Base-by-base conservation (phyloP, 2,329 filamentous ascomycete genomes). In the Dendrostoma leiphaemia region DNA sequence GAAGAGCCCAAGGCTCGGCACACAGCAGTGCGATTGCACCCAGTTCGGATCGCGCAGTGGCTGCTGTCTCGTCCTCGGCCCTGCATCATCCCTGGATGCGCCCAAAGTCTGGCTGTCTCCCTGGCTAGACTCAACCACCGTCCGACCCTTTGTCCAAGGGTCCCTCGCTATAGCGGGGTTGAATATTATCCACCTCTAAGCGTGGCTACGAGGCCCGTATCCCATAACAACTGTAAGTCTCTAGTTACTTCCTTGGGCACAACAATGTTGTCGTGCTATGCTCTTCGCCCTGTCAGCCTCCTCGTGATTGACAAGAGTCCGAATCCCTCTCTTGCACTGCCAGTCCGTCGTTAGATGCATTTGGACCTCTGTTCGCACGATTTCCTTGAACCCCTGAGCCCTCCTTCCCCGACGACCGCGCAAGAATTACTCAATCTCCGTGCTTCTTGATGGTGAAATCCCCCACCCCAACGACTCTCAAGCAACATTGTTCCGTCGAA, bases 391-490 rank as follows among this genome's bases (percentile, higher is more conserved):
- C 6, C 9, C n/a, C 52, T 41, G 13, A 19, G 15, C 37, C 32
- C 28, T 40, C 26, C 28, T 5, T 13, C 17, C 13, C 23, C 9
- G 38, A 17, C 40, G 31, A 46, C 19, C 48, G 29, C 31, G 24
- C 48, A 51, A 34, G 13, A 37, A 10, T 15, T 28, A 15, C 7
- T 28, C 29, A 24, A 5, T 17, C 17, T 49, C 10, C 24, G n/a
- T 28, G 49, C 38, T 51, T 43, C 29, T 21, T 49, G 47, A 59
- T 57, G 58, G 60, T 59, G 60, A 61, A 63, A 50, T 32, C 40
- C 4, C 28, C 46, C 41, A 8, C 48, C 34, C 17, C 23, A 8
- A 35, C 5, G 21, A 28, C 34, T 28, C 26, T 32, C 6, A 6
- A 28, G 26, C n/a, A n/a, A 45, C 26, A 32, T 32, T 5, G 13